phyloP scores from a whole-genome alignment of 2,329 filamentous ascomycete species.

The Botrytis byssoidea region DNA sequence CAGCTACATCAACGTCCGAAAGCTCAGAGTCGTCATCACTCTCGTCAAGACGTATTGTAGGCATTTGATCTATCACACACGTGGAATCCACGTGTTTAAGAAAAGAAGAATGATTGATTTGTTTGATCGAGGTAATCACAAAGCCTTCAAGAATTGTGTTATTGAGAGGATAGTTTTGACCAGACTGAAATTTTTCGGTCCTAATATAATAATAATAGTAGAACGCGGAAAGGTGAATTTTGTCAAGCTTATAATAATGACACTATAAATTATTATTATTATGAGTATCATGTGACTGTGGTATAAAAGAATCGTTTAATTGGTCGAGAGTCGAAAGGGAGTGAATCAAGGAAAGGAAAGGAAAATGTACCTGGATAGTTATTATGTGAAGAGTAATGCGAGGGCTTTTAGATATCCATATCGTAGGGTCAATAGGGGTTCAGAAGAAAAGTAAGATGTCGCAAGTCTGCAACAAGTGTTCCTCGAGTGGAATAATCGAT shows the following conservation, averaged over 20 bases:
- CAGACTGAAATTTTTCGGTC: neutral
- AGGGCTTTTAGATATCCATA: neutral
- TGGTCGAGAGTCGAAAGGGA: neutral
- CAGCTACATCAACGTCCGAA: neutral
- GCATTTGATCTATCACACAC: conserved; percentile 2
- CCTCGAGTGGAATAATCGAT: neutral
- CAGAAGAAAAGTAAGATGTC: neutral
- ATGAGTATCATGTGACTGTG: conserved; percentile 8
- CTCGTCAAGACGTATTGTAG: neutral
- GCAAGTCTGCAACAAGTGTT: neutral
- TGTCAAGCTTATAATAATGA: neutral
- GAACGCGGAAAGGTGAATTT: neutral
- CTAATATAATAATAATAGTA: neutral
- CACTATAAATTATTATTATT: neutral
- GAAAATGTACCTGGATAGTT: neutral
- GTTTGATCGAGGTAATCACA: neutral
- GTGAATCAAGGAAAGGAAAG: neutral
- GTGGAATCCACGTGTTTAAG: neutral
- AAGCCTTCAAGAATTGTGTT: neutral
- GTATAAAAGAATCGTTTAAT: neutral
- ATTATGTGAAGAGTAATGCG: neutral
- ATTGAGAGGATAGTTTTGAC: neutral
- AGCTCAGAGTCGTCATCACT: conserved; percentile 2
- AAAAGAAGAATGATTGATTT: neutral
- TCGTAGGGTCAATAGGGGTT: neutral